phyloP scores from a whole-genome alignment of 768 basidiomycete genomes.

The Mycena chlorophos region DNA sequence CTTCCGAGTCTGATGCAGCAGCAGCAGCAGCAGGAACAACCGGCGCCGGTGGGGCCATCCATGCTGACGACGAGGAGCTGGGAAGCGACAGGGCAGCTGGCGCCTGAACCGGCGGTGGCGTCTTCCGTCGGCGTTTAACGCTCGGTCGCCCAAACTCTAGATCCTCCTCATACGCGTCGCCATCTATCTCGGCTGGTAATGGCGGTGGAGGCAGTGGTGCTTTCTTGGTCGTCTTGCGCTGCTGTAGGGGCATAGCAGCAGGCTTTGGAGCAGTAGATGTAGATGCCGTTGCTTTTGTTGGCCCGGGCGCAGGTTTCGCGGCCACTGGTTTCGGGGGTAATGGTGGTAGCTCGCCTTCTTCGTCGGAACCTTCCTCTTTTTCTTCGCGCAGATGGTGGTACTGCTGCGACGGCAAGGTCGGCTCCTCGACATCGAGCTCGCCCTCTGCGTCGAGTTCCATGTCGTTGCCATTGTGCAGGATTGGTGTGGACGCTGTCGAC shows the following conservation, averaged over 20 bases:
- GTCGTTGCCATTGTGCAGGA: constrained; percentile 16
- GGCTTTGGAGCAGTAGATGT: constrained; percentile 32
- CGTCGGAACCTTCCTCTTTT: constrained; percentile 42
- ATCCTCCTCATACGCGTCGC: constrained; percentile 46
- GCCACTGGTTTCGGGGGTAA: constrained; percentile 28
- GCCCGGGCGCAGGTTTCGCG: constrained; percentile 25
- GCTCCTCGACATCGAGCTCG: constrained; percentile 43
- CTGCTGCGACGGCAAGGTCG: too few relatives aligned
- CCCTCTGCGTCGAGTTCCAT: constrained; percentile 32
- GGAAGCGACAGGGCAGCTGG: constrained; percentile 25
- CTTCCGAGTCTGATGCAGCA: constrained; percentile 37
- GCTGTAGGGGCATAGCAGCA: constrained; percentile 16
- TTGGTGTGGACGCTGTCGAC: constrained; percentile 25
- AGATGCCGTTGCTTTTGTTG: constrained; percentile 31
- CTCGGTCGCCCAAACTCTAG: constrained; percentile 49
- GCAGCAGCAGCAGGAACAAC: constrained; percentile 15
- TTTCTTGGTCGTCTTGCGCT: constrained; percentile 21
- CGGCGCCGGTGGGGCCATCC: constrained; percentile 22
- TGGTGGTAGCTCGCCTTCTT: constrained; percentile 32
- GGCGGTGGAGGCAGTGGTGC: constrained; percentile 20
- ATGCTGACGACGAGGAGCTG: constrained; percentile 14
- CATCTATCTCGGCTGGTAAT: constrained; percentile 14
- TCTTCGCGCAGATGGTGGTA: constrained; percentile 27
- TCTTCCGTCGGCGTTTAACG: constrained; percentile 24
- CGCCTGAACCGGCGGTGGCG: constrained; percentile 24